A percentile compares a stretch with the other conserved stretches of the same genome.
These are phyloP conservation scores for Sonneratia alba DNA, from an alignment of 345 rosid genomes.

Conservation along the genomic window DNA sequence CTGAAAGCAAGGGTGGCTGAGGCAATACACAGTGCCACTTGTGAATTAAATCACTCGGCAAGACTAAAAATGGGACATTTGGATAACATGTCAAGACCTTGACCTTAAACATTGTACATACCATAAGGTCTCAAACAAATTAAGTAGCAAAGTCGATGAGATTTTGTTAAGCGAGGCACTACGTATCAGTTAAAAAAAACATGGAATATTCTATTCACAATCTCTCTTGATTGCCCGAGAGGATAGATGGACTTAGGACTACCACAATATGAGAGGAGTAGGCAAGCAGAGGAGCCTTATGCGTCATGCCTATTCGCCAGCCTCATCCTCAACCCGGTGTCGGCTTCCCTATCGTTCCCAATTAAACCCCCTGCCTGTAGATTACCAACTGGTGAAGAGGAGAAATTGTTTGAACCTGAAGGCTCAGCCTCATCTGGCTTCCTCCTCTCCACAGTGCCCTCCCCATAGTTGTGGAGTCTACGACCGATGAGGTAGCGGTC, in stretches of 20 bases:
- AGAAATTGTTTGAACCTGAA: slow-evolving; percentile 7
- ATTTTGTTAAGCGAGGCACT: no score
- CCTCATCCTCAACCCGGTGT: slow-evolving; percentile 59
- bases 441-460: slow-evolving; percentile 27
- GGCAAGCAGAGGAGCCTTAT: background rate
- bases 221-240: background rate
- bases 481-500: slow-evolving; percentile 91
- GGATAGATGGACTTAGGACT: background rate
- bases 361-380: slow-evolving; percentile 21
- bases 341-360: slow-evolving; percentile 33
- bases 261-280: background rate
- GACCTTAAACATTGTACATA: no score
- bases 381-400: slow-evolving; percentile 8
- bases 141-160: no score
- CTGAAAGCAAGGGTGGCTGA: slow-evolving; percentile 79
- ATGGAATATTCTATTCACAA: background rate
- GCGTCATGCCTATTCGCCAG: slow-evolving; percentile 15
- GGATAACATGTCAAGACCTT: no score
- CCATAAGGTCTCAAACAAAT: no score
- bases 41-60: no score
- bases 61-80: no score
- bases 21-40: slow-evolving; percentile 34
- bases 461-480: slow-evolving; percentile 79
- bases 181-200: no score
- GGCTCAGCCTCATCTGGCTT: slow-evolving; percentile 21